Conservation (phyloP, 495 filamentous ascomycete genomes). For the Bombardia bombarda region DNA sequence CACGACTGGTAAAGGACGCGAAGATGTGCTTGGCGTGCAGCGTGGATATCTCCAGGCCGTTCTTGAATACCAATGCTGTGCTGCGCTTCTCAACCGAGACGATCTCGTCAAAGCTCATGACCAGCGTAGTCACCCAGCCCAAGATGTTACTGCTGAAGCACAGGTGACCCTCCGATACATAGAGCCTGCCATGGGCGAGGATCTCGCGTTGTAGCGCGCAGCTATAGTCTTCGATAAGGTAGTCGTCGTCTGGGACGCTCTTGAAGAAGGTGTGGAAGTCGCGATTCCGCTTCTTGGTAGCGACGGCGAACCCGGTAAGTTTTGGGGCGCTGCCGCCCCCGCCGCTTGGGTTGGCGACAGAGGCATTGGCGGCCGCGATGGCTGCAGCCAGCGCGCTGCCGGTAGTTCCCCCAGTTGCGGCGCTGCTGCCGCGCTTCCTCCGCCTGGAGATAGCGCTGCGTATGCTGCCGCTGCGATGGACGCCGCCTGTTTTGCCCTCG, state of each 20-base stretch:
- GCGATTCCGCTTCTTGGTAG: constrained; percentile 88
- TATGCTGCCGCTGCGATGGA: constrained; percentile 72
- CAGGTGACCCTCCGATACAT: constrained; percentile 93
- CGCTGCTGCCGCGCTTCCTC: constrained; percentile 76
- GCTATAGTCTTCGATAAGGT: constrained; percentile 97
- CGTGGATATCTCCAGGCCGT: constrained; percentile 94
- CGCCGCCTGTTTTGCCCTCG: constrained; percentile 57
- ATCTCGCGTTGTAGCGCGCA: constrained; percentile 95
- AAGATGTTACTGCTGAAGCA: constrained; percentile 99
- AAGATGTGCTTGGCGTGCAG: constrained; percentile 92
- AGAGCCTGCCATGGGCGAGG: constrained; percentile 85
- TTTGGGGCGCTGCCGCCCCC: constrained; percentile 52
- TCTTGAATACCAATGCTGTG: constrained; percentile 92
- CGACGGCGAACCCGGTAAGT: constrained; percentile 91
- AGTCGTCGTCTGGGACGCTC: constrained; percentile 96
- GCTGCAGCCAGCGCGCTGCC: constrained; percentile 56
- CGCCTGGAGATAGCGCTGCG: constrained; percentile 65
- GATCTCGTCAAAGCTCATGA: constrained; percentile 97
- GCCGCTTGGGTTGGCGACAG: constrained; percentile 55
- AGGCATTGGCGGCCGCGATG: constrained; percentile 55
- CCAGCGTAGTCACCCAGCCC: constrained; percentile 92
- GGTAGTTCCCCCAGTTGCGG: constrained; percentile 55
- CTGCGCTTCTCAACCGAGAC: constrained; percentile 95
- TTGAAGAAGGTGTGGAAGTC: constrained; percentile 93
- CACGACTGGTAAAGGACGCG: constrained; percentile 86